Base-by-base conservation (phyloP, 2,329 filamentous ascomycete genomes). In the Diaporthe sp. region DNA sequence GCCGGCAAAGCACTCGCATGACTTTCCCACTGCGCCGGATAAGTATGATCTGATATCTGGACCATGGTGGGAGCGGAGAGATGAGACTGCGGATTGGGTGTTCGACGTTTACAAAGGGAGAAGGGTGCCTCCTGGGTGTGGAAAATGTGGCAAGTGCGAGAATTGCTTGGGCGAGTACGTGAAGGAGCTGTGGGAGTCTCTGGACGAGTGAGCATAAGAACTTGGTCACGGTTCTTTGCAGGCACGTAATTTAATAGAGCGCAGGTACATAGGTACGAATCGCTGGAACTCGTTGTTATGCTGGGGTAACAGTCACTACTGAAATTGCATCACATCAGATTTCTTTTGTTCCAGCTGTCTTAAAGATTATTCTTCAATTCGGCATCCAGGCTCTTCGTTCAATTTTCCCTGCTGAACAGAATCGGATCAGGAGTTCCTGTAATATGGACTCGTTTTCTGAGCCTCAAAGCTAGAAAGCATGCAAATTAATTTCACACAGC, bases 1-100 rank as follows among this genome's bases (percentile, higher is more conserved):
- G 10, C 51, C 51, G 51, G 12, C 51, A 9, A 55, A 28, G 51
- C 51, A 55, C 51, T 55, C 51, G 28, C 51, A 55, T 55, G 51
- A 55, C 10, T 55, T 55, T 55, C 51, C 51, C 6, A 55, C 51
- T 55, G 51, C 51, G 51, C 51, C 51, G 51, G 51, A 55, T 17
- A 55, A 55, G 51, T 55, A 55, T 55, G 51, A 55, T 55, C 51
- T 55, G 51, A 55, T n/a, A 55, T 55, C 51, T 13, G 51, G 51
- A 17, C 51, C 51, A 17, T 55, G 51, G 51, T 55, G 51, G 51
- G 51, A 55, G 51, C 51, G 51, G 51, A 55, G n/a, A 55, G 51
- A 25, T 55, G 51, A 55, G n/a, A 55, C n/a, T 28, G 13, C 12
- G 51, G 51, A 55, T 28, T 55, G 51, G 51, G 51, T 55, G 10